These are phyloP conservation scores for Pseudoturritis turrita DNA, from an alignment of 345 rosid genomes.

Conservation along the genomic window DNA sequence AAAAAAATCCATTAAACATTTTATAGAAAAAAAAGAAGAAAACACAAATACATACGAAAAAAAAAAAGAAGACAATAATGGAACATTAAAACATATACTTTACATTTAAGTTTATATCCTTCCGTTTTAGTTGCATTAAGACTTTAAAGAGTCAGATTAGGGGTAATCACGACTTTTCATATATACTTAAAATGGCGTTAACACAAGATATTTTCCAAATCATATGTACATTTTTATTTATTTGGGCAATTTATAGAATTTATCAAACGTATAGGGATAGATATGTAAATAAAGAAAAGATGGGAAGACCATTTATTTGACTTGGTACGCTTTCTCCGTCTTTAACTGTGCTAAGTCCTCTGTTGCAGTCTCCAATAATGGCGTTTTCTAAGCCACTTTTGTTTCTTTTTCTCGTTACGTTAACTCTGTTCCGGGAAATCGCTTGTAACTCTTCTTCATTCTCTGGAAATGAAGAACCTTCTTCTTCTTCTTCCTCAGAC, in stretches of 20 bases:
- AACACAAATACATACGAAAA: not conserved
- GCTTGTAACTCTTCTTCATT: not conserved
- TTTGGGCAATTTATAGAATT: not conserved
- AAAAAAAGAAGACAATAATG: not conserved
- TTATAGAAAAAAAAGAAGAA: not conserved
- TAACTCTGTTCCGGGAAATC: not conserved
- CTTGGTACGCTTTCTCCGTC: not conserved
- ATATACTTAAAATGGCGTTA: not conserved
- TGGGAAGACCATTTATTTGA: conserved; percentile 24
- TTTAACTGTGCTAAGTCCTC: conserved; percentile 2
- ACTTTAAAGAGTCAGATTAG: not conserved
- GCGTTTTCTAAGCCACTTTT: conserved; percentile 24
- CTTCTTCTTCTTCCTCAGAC: conserved; percentile 2
- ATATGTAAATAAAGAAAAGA: conserved; percentile 16
- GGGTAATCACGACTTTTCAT: not conserved
- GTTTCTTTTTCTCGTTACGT: conserved; percentile 18
- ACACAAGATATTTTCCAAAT: not conserved
- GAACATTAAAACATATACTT: not conserved
- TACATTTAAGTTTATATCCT: conserved; percentile 19
- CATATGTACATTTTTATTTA: not conserved
- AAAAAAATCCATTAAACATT: not conserved
- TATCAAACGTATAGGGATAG: not conserved
- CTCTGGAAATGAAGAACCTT: not conserved
- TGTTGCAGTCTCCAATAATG: conserved; percentile 36
- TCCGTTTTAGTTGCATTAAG: conserved; percentile 26